A percentile compares a stretch with the other conserved stretches of the same genome.
Evolutionary conservation across 306 rosid species (phyloP).

Genomic region (Vigna hirtella): DNA sequence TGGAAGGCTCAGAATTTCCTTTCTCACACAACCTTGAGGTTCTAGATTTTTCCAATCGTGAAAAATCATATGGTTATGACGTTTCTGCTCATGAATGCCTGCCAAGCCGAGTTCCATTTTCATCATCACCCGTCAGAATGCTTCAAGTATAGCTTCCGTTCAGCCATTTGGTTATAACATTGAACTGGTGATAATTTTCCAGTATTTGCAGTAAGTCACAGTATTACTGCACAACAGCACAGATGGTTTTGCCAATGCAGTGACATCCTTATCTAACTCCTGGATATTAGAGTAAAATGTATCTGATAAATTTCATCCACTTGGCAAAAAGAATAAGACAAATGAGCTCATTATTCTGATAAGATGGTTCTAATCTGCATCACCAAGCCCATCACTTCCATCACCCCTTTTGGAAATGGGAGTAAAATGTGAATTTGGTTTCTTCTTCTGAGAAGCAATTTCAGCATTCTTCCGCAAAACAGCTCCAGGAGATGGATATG

Average conservation of each 20-base stretch:
- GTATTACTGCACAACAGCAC: constrained; percentile 32
- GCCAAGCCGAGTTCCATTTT: constrained; percentile 12
- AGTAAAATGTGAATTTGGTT: constrained; percentile 65
- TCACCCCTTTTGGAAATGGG: constrained; percentile 93
- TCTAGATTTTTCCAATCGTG: background rate
- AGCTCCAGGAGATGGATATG: constrained; percentile 99
- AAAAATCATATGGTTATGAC: constrained; percentile 21
- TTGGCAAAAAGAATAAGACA: constrained; percentile 37
- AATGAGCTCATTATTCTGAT: constrained; percentile 12
- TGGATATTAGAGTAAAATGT: constrained; percentile 22
- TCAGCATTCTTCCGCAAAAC: constrained; percentile 93
- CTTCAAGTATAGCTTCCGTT: constrained; percentile 23
- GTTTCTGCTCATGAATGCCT: constrained; percentile 17
- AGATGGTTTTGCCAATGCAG: constrained; percentile 31
- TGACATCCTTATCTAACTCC: constrained; percentile 35
- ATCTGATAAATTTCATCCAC: constrained; percentile 31
- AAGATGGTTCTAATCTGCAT: constrained; percentile 71
- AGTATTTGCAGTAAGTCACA: constrained; percentile 2
- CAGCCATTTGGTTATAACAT: constrained; percentile 12
- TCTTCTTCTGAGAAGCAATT: constrained; percentile 84
- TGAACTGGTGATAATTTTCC: constrained; percentile 35
- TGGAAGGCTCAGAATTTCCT: constrained; percentile 19
- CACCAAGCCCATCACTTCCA: constrained; percentile 99
- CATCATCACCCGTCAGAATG: constrained; percentile 31
- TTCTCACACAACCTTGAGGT: constrained; percentile 23